Evolutionary conservation across 225 moss, liverwort and hornwort species (phyloP), one percentile per base, ranked within the genome.

Genomic region (Antitrichia curtipendula): DNA sequence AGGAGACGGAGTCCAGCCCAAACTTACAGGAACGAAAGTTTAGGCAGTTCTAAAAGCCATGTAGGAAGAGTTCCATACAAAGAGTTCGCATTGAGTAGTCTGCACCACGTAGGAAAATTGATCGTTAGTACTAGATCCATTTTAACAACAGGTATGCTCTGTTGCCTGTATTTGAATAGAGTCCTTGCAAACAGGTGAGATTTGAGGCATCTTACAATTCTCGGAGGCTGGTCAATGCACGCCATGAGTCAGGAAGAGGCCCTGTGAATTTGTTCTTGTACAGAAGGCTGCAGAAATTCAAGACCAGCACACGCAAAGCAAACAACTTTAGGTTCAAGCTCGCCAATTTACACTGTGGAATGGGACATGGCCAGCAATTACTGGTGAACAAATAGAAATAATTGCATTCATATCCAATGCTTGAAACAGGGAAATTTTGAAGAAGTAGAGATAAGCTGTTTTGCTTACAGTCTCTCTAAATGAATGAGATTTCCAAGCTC

Each of bases 251-350:
- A 3, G 91, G 92, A 38, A 93, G 60, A 66, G 92, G 92, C 27
- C 92, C 92, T 65, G 92, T 93, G 43, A 93, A 78, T 23, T 49
- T 13, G 84, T 93, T 91, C 86, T 91, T 91, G 89, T 89, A 93
- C n/a, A 93, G 41, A 41, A 63, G 24, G 49, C 92, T 92, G 62
- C 71, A 68, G 50, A 75, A 70, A 75, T 82, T 29, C 79, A 66
- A 47, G 25, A 87, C 47, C 83, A 84, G 56, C 87, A 90, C 82
- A 82, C 16, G 32, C 53, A 74, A 50, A 40, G 73, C 23, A 84
- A 73, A 79, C 23, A 80, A 64, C 50, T 79, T 88, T 62, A 86
- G 85, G 62, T 69, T 85, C 54, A 81, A 82, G 49, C 75, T n/a
- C 56, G 32, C 77, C 78, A 73, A 56, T 31, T 23, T 32, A 59